Evolutionary conservation across 129 eudicot species (phyloP).

Genomic region (Lactuca saligna): DNA sequence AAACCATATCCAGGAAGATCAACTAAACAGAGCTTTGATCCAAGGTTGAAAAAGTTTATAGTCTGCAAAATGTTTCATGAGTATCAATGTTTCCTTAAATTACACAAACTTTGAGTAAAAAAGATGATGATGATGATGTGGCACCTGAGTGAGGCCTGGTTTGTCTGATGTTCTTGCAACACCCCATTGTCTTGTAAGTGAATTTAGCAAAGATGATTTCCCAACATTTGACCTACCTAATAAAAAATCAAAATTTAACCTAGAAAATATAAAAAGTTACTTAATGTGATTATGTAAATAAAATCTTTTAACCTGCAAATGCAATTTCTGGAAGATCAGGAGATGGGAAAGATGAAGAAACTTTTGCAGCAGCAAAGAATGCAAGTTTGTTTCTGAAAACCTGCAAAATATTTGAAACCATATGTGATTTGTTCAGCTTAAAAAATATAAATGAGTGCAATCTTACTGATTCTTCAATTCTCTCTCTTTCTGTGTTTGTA

Average conservation of each 20-base stretch:
- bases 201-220: slow-evolving; percentile 84
- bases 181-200: slow-evolving; percentile 98
- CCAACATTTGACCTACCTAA: slow-evolving; percentile 97
- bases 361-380: slow-evolving; percentile 95
- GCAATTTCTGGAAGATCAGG: slow-evolving; percentile 94
- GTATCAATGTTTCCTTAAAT: background rate
- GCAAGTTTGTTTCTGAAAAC: slow-evolving; percentile 70
- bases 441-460: background rate
- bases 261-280: background rate
- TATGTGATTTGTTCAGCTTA: background rate
- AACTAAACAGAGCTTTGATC: slow-evolving; percentile 73
- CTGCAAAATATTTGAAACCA: slow-evolving; percentile 35
- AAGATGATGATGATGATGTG: slow-evolving; percentile 13
- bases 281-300: background rate
- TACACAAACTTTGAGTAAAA: background rate
- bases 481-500: slow-evolving; percentile 67
- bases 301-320: slow-evolving; percentile 73
- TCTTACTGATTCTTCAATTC: slow-evolving; percentile 87
- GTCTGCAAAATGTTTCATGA: slow-evolving; percentile 48
- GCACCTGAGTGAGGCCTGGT: slow-evolving; percentile 98
- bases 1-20: slow-evolving; percentile 97
- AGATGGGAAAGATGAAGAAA: slow-evolving; percentile 82
- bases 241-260: slow-evolving; percentile 20
- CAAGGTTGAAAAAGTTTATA: slow-evolving; percentile 85
- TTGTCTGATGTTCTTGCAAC: slow-evolving; percentile 93